phyloP scores from a whole-genome alignment of 352 stramenopile genomes.

The Achlya hypogyna region DNA sequence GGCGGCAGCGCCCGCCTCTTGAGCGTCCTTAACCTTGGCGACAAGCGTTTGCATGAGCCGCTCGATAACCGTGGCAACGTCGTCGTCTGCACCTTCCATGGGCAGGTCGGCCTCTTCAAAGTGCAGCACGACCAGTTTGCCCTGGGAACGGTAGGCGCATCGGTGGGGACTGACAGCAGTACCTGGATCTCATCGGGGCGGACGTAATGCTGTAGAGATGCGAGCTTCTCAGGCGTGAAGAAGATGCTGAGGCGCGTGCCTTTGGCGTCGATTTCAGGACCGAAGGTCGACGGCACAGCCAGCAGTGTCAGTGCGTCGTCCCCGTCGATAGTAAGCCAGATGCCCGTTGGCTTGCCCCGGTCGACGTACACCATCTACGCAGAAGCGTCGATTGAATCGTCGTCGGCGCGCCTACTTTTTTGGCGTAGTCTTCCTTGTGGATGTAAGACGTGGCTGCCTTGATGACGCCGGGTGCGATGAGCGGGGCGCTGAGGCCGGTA shows the following conservation, averaged over 20 bases:
- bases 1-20: conserved; percentile 40
- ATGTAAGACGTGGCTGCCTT: conserved; percentile 1
- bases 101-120: conserved; percentile 52
- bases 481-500: conserved; percentile 3
- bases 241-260: conserved; percentile 32
- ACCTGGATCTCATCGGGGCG: conserved; percentile 50
- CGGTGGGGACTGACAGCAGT: background rate
- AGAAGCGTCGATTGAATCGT: conserved; percentile 21
- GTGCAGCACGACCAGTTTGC: conserved; percentile 56
- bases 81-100: conserved; percentile 40
- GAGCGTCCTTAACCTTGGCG: conserved; percentile 63
- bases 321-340: conserved; percentile 39
- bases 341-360: conserved; percentile 41
- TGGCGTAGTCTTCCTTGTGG: conserved; percentile 16
- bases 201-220: conserved; percentile 49
- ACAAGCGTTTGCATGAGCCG: conserved; percentile 59
- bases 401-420: background rate
- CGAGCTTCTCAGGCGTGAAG: conserved; percentile 56
- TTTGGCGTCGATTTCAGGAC: conserved; percentile 28
- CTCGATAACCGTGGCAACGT: conserved; percentile 46
- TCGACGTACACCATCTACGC: conserved; percentile 47
- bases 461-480: conserved; percentile 14
- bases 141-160: background rate
- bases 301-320: conserved; percentile 35
- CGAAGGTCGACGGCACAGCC: conserved; percentile 47